Evolutionary conservation across 2,329 filamentous ascomycete species (phyloP), one percentile per base, ranked within the genome.

Genomic region (Chalaropsis ovoidea): DNA sequence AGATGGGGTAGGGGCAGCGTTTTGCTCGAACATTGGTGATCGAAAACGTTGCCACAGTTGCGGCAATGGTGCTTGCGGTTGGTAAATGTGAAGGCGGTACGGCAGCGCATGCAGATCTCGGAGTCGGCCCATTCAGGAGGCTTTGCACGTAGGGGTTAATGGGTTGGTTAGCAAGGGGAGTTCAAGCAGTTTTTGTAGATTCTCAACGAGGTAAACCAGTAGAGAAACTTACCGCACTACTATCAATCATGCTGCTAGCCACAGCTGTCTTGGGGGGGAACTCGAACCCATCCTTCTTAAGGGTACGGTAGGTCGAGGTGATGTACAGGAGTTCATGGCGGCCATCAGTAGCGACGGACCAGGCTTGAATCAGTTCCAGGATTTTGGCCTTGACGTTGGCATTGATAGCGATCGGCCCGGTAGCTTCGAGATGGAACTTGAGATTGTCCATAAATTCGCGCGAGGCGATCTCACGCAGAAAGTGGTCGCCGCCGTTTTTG

Each of bases 401-500:
- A 75, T 96, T 96, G 54, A 94, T 81, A 8, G 89, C 86, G 43
- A 83, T 85, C 19, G 79, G 76, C 1, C 89, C 89, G 62, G 88
- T 86, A 19, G 89, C 88, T 73, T 93, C 92, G 41, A 99, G 81
- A 17, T 99, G 81, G 42, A 93, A 96, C 19, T 90, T 87, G 63
- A 99, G 78, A 74, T 96, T 96, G 77, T 99, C 94, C 88, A 99
- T 95, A 73, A 97, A 99, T 78, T 99, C 94, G 69, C 92, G 86
- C 19, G 93, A 96, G 49, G 94, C 93, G 71, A 99, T 94, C 78
- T 99, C 94, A 70, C 86, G 82, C 62, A 99, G 86, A 76, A 99
- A 99, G 76, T 99, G 94, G 47, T 88, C 84, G 70, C 94, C 94
- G 67, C 94, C 94, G 79, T 99, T 99, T 79, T 99, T 99, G 68